phyloP scores from a whole-genome alignment of 192 early-diverging fungal species.

The Backusella sp. region DNA sequence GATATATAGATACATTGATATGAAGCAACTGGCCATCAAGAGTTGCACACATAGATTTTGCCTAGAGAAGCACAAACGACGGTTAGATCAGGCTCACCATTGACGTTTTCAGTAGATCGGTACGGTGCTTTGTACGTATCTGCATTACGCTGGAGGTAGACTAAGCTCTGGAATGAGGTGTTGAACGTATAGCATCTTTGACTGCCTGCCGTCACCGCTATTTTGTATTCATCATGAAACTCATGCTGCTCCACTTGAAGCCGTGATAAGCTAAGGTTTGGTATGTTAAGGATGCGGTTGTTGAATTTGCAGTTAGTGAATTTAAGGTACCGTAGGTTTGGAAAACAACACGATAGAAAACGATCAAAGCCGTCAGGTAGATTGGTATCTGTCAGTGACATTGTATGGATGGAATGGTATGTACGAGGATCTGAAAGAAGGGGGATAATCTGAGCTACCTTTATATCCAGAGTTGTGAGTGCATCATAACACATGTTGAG shows the following conservation, averaged over 20 bases:
- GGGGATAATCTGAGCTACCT: neutral
- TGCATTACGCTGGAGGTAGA: neutral
- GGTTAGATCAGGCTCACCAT: neutral
- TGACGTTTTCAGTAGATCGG: neutral
- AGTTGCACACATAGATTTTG: neutral
- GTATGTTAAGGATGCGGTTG: neutral
- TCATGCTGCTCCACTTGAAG: neutral
- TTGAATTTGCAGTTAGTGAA: neutral
- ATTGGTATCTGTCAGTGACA: neutral
- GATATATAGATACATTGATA: neutral
- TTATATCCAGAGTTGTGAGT: neutral
- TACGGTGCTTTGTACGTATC: neutral
- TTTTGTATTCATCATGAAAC: neutral
- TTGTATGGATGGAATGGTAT: neutral
- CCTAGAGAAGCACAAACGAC: neutral
- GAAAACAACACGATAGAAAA: neutral
- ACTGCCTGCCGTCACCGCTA: neutral
- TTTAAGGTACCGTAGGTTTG: neutral
- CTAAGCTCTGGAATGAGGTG: neutral
- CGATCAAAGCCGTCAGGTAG: neutral
- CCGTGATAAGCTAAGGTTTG: neutral
- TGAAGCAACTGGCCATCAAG: neutral
- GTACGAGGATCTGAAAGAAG: neutral
- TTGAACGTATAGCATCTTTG: neutral
- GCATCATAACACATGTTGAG: neutral